These are phyloP conservation scores for Ceraceosorus guamensis DNA, from an alignment of 1,284 basidiomycete species.

Conservation along the genomic window DNA sequence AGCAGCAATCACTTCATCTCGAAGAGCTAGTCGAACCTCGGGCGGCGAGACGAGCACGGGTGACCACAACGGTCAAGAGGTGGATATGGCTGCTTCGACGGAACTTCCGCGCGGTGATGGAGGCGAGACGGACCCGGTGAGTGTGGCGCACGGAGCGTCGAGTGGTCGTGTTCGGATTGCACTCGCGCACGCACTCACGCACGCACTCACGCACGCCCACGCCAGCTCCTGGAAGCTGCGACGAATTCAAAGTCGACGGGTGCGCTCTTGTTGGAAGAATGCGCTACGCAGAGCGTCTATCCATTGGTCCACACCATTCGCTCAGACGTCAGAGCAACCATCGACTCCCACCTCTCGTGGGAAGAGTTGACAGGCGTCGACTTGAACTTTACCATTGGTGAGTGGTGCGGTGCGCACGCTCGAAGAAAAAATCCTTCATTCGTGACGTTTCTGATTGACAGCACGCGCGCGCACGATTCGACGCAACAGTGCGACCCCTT, in stretches of 20 bases:
- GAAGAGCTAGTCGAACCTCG: no score
- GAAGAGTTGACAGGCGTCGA: conserved; percentile 36
- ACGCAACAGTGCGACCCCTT: conserved; percentile 27
- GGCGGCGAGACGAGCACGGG: no score
- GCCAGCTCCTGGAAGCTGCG: neutral
- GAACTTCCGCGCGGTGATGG: neutral
- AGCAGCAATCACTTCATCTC: no score
- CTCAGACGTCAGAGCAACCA: conserved; percentile 25
- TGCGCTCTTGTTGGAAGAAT: neutral
- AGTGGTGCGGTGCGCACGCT: neutral
- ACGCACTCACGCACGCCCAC: neutral
- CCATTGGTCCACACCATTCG: conserved; percentile 32
- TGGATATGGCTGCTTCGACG: no score
- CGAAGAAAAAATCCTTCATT: neutral
- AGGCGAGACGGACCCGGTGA: neutral
- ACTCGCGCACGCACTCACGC: neutral
- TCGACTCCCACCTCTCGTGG: conserved; percentile 38
- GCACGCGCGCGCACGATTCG: no score
- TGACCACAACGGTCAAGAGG: no score
- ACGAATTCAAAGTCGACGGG: neutral
- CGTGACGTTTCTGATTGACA: neutral
- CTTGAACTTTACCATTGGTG: conserved; percentile 30
- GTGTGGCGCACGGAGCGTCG: no score
- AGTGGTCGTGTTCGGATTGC: neutral
- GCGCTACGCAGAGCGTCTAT: conserved; percentile 16